Evolutionary conservation across 192 early-diverging fungal species (phyloP).

Genomic region (Mortierella alpina): DNA sequence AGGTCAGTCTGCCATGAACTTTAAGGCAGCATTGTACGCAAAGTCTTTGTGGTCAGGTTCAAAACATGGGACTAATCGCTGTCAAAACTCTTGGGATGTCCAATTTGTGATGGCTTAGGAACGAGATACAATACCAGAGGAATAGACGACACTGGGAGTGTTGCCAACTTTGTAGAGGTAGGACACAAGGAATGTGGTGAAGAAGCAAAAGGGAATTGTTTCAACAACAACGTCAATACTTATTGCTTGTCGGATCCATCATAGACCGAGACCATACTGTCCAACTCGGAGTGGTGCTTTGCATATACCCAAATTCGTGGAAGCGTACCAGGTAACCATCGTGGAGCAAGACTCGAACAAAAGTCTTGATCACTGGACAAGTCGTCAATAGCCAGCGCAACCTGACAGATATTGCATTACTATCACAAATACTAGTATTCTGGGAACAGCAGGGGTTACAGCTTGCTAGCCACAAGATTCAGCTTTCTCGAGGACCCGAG

Average conservation of each 20-base stretch:
- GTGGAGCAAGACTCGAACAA: no score
- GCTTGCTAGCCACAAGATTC: constrained; percentile 84
- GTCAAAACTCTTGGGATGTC: no score
- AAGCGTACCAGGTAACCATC: constrained; percentile 73
- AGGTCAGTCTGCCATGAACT: not conserved
- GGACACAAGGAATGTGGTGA: no score
- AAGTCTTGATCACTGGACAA: no score
- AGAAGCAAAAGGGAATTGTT: not conserved
- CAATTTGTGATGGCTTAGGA: constrained; percentile 58
- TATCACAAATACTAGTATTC: constrained; percentile 67
- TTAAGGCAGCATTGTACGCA: not conserved
- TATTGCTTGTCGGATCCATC: not conserved
- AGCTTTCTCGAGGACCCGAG: constrained; percentile 81
- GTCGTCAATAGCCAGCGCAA: no score
- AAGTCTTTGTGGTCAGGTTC: not conserved
- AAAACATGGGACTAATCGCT: no score
- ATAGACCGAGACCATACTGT: constrained; percentile 87
- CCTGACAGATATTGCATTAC: no score
- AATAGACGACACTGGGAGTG: constrained; percentile 95
- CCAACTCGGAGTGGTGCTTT: constrained; percentile 65
- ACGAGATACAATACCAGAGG: constrained; percentile 95
- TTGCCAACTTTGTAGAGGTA: constrained; percentile 98
- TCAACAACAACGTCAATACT: not conserved
- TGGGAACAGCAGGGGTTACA: constrained; percentile 97
- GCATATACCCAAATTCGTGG: constrained; percentile 90